Base-by-base conservation (phyloP, 1,139 yeast genomes). In the Barnettozyma hawaiiensis region DNA sequence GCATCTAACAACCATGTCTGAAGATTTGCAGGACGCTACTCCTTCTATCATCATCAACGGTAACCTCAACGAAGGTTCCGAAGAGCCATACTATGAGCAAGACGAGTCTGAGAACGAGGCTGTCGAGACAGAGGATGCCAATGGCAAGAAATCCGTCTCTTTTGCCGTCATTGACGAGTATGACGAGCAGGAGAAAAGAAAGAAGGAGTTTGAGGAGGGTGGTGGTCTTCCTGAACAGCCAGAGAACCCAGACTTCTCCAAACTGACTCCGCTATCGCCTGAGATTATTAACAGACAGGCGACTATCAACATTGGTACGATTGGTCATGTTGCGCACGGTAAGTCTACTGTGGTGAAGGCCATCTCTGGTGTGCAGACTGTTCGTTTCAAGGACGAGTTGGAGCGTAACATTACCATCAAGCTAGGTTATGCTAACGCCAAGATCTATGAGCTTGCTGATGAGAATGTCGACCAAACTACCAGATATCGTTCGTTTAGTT, bases 281-380 rank as follows among this genome's bases (percentile, higher is more conserved):
- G 97, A 89, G 60, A 92, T 92, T 62, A 92, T 92, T 68, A 89
- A 87, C 66, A 85, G 98, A 75, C 99, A 94, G 71, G 99, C 99
- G 47, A 94, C 99, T 43, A 89, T 94, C 62, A 94, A 94, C 68
- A 94, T 94, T 60, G 99, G 99, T 67, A 94, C 98, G 48, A 92
- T 92, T 67, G 98, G 98, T 50, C 98, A 92, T 67, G 99, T 94
- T 59, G 98, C 97, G 46, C 99, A 94, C 73, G 99, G 99, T 70
- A 94, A 94, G 67, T 84, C 96, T 42, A 94, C 99, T 10, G 98
- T 94, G 43, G 98, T 94, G 41, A 85, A 95, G 70, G 99, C 99
- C 52, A 94, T 94, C 55, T 90, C 97, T 3, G 98, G 98, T 47
- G 97, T 94, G 36, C 98, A 92, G 67, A 94, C 98, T 15, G 98